Base-by-base conservation (phyloP, 345 rosid species). In the Euphorbia tirucalli region DNA sequence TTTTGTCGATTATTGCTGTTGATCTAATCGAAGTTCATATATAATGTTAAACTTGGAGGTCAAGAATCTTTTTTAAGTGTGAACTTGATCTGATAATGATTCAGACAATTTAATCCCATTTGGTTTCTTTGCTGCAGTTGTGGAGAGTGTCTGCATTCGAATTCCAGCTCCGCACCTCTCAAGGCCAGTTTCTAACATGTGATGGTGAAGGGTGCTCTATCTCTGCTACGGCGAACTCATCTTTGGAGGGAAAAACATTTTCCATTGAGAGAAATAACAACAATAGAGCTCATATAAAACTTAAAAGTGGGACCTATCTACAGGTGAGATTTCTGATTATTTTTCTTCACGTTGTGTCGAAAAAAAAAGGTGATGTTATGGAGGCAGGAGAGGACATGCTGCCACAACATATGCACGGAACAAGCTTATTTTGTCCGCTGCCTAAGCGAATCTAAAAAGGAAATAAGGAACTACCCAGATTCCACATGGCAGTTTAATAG, bases 151-250 rank as follows among this genome's bases (percentile, higher is more conserved):
- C 90, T 44, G 86, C 80, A 63, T 78, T 79, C 61, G 77, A 80
- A 43, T 89, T 89, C 80, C 87, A 77, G 77, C 76, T 87, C 52
- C 87, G 88, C 24, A 73, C 90, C 44, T 58, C 80, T 37, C 78
- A 73, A 71, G 88, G 92, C 46, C 89, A 86, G 79, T 89, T 87
- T 81, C 83, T 87, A 46, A 74, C 87, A 15, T 89, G 92, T 80
- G 73, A 81, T 60, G 86, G 89, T 73, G 81, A 76, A 73, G 88
- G 84, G n/a, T 85, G 85, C 77, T 57, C 85, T 5, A 74, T 87
- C 58, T 77, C 82, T 76, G 90, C 95, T 44, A 82, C 85, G 18
- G 89, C 79, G 64, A 37, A 75, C 60, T 80, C 85, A 11, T 77
- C 92, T 49, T 84, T 88, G 52, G 69, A 56, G 31, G 66, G 76